Evolutionary conservation across 2,329 filamentous ascomycete species (phyloP).

Genomic region (Bipolaris zeicola): DNA sequence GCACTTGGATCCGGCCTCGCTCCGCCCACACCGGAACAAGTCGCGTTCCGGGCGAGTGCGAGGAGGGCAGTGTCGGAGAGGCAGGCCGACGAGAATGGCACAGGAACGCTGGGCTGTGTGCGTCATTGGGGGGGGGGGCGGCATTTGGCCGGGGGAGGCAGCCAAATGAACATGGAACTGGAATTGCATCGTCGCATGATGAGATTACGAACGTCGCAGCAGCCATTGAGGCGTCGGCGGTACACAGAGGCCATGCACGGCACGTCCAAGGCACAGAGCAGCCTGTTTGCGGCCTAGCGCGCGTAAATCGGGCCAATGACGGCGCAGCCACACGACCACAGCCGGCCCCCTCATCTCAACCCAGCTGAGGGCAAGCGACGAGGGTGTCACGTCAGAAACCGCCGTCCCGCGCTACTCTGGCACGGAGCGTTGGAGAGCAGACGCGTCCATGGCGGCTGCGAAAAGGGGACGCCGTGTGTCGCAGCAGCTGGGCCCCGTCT

Average conservation of each 20-base stretch:
- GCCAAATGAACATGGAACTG: conserved; percentile 23
- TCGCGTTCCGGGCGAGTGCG: conserved; percentile 15
- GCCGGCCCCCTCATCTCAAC: conserved; percentile 18
- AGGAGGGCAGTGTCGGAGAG: conserved; percentile 16
- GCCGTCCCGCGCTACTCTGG: conserved; percentile 20
- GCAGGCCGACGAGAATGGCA: not conserved
- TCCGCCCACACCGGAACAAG: conserved; percentile 17
- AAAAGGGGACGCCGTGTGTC: conserved; percentile 35
- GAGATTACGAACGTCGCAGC: conserved; percentile 25
- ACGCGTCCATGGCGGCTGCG: conserved; percentile 9
- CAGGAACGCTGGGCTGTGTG: conserved; percentile 7
- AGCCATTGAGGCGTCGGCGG: conserved; percentile 28
- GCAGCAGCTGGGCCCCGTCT: conserved; percentile 15
- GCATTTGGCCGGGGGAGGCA: conserved; percentile 16
- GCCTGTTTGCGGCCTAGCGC: conserved; percentile 12
- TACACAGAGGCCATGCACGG: conserved; percentile 24
- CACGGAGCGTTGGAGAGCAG: conserved; percentile 15
- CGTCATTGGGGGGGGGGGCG: conserved; percentile 22
- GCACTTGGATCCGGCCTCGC: too few relatives aligned
- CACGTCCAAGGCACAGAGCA: conserved; percentile 21
- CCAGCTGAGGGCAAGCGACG: conserved; percentile 20
- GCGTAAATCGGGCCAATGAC: conserved; percentile 17
- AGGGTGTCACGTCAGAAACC: conserved; percentile 12
- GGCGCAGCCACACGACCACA: conserved; percentile 3
- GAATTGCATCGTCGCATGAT: conserved; percentile 28